Conservation (phyloP, 148 eudicot species). For the Camellia granthamiana region DNA sequence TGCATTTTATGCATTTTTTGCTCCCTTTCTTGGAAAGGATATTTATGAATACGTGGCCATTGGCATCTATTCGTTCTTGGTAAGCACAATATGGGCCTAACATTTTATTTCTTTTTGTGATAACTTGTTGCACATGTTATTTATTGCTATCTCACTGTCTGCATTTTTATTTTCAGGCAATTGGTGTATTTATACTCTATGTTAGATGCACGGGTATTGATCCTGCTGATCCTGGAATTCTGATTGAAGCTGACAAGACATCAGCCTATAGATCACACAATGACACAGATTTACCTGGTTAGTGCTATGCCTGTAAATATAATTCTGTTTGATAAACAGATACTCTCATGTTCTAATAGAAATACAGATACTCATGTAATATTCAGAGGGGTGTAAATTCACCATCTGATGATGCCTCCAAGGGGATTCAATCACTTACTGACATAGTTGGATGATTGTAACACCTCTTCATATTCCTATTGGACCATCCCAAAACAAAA, state of each 20-base stretch:
- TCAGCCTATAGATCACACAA: slow-evolving; percentile 43
- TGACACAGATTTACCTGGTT: slow-evolving; percentile 65
- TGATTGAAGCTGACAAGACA: slow-evolving; percentile 55
- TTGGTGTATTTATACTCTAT: slow-evolving; percentile 70
- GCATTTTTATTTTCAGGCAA: slow-evolving; percentile 44
- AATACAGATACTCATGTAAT: too few species aligned
- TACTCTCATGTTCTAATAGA: neutral
- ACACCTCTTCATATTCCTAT: neutral
- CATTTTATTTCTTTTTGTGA: neutral
- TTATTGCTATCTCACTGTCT: slow-evolving; percentile 12
- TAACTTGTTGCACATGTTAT: neutral
- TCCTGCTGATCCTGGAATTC: slow-evolving; percentile 96
- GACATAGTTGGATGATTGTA: neutral
- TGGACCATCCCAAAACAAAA: neutral
- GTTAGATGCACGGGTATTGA: slow-evolving; percentile 90
- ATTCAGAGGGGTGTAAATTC: neutral
- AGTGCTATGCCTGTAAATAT: slow-evolving; percentile 11
- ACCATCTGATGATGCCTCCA: neutral
- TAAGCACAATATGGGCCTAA: slow-evolving; percentile 33
- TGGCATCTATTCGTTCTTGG: slow-evolving; percentile 78
- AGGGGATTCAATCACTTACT: neutral
- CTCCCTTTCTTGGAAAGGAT: slow-evolving; percentile 78
- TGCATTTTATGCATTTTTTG: slow-evolving; percentile 84
- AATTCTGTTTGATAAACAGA: neutral
- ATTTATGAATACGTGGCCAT: slow-evolving; percentile 64